Evolutionary conservation across 2,329 filamentous ascomycete genomes (phyloP).

Genomic region (Colletotrichum lentis): DNA sequence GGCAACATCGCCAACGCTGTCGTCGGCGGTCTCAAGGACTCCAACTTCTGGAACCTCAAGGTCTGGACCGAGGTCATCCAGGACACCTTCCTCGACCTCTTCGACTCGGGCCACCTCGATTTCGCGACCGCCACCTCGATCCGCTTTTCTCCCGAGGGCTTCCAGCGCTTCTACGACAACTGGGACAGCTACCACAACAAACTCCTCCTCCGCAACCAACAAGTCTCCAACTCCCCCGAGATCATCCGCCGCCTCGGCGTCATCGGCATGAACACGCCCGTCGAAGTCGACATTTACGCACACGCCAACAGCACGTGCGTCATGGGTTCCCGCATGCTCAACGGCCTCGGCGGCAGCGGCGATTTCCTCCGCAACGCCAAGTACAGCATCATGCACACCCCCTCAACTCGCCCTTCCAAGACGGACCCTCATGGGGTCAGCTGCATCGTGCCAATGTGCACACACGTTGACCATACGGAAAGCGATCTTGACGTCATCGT

Average conservation of each 20-base stretch:
- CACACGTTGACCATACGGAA: constrained; percentile 91
- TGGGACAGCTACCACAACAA: constrained; percentile 84
- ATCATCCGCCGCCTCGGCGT: constrained; percentile 87
- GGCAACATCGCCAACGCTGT: constrained; percentile 95
- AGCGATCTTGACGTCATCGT: constrained; percentile 94
- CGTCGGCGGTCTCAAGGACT: constrained; percentile 80
- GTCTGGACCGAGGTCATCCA: constrained; percentile 95
- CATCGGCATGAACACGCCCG: constrained; percentile 94
- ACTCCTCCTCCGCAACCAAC: constrained; percentile 85
- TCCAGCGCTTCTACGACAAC: constrained; percentile 88
- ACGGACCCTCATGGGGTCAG: constrained; percentile 81
- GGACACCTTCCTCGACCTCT: constrained; percentile 91
- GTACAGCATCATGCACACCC: constrained; percentile 94
- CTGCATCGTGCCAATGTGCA: constrained; percentile 94
- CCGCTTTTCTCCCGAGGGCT: constrained; percentile 89
- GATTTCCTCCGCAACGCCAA: constrained; percentile 83
- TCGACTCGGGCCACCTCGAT: constrained; percentile 86
- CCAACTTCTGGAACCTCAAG: constrained; percentile 85
- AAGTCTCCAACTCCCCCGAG: constrained; percentile 88
- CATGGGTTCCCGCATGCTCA: constrained; percentile 87
- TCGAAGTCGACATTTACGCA: constrained; percentile 94
- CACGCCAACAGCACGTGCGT: constrained; percentile 92
- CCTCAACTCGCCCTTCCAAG: constrained; percentile 80
- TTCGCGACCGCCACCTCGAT: constrained; percentile 91
- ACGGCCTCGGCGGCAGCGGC: constrained; percentile 82